Evolutionary conservation across 2,329 filamentous ascomycete genomes (phyloP).

Genomic region (Arthrinium puccinioides): DNA sequence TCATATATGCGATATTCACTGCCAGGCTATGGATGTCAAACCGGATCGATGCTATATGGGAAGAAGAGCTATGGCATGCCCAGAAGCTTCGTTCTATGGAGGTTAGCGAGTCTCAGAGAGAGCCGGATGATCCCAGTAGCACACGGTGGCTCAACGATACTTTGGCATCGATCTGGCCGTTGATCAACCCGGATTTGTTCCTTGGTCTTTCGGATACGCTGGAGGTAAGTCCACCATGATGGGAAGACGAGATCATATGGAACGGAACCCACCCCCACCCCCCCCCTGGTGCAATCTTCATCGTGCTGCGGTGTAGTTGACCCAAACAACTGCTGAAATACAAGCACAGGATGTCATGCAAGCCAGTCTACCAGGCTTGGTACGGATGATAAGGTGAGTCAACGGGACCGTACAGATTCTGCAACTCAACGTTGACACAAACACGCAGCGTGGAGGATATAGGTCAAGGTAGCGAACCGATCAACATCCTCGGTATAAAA

Average conservation of each 20-base stretch:
- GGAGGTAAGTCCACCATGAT: no score
- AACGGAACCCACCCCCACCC: neutral
- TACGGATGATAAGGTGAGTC: constrained; percentile 1
- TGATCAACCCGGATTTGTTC: constrained; percentile 1
- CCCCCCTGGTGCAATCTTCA: no score
- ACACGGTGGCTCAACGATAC: constrained; percentile 2
- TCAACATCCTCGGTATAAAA: constrained; percentile 3
- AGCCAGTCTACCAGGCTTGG: constrained; percentile 1
- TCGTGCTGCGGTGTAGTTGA: no score
- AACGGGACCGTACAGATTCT: no score
- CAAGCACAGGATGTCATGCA: constrained; percentile 3
- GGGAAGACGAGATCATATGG: no score
- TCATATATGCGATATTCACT: neutral
- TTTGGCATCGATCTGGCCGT: neutral
- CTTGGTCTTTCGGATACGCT: neutral
- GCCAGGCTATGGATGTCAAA: constrained; percentile 1
- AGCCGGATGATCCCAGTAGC: neutral
- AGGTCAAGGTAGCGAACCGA: constrained; percentile 1
- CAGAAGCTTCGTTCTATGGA: neutral
- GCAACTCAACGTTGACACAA: no score
- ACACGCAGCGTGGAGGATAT: constrained; percentile 1
- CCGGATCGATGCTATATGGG: constrained; percentile 1
- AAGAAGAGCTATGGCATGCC: constrained; percentile 2
- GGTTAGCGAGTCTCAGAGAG: no score
- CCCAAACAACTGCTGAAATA: no score